A percentile compares a stretch with the other conserved stretches of the same genome.
These are phyloP conservation scores for Phytophthora quininea DNA, from an alignment of 352 stramenopile genomes.

Conservation along the genomic window DNA sequence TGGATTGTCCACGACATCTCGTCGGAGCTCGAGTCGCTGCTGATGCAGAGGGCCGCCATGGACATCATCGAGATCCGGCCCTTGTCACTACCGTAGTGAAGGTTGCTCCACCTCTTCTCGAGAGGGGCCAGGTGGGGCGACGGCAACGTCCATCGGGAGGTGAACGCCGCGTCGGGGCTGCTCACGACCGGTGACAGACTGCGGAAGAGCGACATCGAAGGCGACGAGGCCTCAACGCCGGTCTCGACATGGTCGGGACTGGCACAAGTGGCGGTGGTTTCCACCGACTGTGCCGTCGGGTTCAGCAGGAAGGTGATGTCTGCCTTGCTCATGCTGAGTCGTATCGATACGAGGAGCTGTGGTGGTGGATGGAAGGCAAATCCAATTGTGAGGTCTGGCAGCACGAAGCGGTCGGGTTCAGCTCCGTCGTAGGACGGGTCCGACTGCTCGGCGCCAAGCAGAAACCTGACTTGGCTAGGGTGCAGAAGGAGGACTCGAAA, in stretches of 20 bases:
- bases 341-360: slow-evolving; percentile 1
- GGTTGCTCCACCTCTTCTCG: slow-evolving; percentile 27
- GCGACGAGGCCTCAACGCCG: slow-evolving; percentile 10
- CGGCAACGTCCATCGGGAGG: slow-evolving; percentile 26
- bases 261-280: slow-evolving; percentile 4
- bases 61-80: slow-evolving; percentile 10
- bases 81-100: slow-evolving; percentile 9
- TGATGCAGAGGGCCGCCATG: slow-evolving; percentile 13
- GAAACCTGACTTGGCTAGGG: slow-evolving; percentile 6
- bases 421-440: background rate
- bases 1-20: background rate
- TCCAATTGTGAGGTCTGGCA: slow-evolving; percentile 14
- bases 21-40: slow-evolving; percentile 10
- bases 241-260: slow-evolving; percentile 13
- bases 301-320: slow-evolving; percentile 48
- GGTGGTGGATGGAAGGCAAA: slow-evolving; percentile 1
- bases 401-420: slow-evolving; percentile 6
- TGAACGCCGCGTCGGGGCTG: slow-evolving; percentile 21
- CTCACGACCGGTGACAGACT: slow-evolving; percentile 25
- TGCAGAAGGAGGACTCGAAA: background rate
- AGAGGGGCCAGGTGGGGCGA: slow-evolving; percentile 29
- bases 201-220: slow-evolving; percentile 30
- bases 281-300: slow-evolving; percentile 9
- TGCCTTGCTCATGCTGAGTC: slow-evolving; percentile 34
- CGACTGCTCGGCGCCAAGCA: slow-evolving; percentile 8